Conservation (phyloP, 106 monocot genomes). For the Phalaenopsis aphrodite region DNA sequence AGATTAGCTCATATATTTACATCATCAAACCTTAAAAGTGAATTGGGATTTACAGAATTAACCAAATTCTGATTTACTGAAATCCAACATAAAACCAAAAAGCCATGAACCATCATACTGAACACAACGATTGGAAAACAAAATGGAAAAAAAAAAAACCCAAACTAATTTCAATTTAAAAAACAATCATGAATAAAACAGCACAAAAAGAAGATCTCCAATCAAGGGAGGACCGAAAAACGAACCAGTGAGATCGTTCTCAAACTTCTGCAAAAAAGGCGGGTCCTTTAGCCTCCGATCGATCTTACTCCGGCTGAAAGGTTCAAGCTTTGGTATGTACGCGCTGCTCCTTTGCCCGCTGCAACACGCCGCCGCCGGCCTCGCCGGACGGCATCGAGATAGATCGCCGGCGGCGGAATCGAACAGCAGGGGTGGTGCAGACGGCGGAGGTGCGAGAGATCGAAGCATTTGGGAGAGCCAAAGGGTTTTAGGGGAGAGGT, state of each 20-base stretch:
- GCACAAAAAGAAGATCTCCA: no score
- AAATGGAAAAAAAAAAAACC: no score
- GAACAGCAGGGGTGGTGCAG: background rate
- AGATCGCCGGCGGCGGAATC: background rate
- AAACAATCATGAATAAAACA: no score
- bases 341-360: constrained; percentile 21
- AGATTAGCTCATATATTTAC: no score
- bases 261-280: constrained; percentile 48
- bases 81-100: no score
- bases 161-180: no score
- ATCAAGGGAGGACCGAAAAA: background rate
- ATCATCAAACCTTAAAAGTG: no score
- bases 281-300: constrained; percentile 40
- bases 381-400: background rate
- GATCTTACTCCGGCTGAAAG: constrained; percentile 57
- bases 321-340: constrained; percentile 59
- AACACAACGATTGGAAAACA: no score
- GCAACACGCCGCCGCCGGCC: constrained; percentile 20
- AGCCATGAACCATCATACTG: no score
- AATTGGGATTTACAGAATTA: no score
- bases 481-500: background rate
- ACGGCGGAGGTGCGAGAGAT: background rate
- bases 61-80: no score
- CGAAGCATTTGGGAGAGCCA: background rate
- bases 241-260: constrained; percentile 59